Conservation (phyloP, 108 stramenopile species). For the Epithemia pelagica region DNA sequence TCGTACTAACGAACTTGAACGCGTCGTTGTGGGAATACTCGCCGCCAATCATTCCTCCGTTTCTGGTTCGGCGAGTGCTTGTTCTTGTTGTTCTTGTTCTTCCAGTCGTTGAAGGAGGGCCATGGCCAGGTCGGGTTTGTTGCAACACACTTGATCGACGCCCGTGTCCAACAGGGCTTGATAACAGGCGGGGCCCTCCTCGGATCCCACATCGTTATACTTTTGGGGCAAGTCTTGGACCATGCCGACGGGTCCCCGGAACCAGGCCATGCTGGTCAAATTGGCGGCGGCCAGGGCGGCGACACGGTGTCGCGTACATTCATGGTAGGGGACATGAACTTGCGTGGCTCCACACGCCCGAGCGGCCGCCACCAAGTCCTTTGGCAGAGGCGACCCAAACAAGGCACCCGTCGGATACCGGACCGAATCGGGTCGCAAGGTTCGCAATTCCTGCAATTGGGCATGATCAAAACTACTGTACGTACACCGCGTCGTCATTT, state of each 20-base stretch:
- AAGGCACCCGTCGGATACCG: conserved; percentile 70
- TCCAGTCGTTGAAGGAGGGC: no score
- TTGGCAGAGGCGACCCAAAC: conserved; percentile 43
- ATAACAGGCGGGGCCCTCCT: conserved; percentile 67
- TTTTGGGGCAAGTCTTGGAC: conserved; percentile 27
- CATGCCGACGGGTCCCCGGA: conserved; percentile 75
- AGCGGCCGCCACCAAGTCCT: conserved; percentile 42
- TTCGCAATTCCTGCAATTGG: conserved; percentile 38
- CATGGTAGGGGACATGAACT: conserved; percentile 73
- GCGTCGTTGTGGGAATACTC: no score
- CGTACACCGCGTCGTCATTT: conserved; percentile 48
- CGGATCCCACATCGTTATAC: conserved; percentile 65
- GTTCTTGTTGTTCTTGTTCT: no score
- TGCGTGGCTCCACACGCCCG: conserved; percentile 49
- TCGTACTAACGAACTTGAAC: no score
- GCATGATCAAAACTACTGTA: conserved; percentile 58
- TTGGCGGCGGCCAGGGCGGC: conserved; percentile 45
- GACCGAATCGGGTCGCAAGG: conserved; percentile 26
- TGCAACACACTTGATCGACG: conserved; percentile 60
- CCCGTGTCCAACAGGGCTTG: conserved; percentile 45
- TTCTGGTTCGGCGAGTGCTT: no score
- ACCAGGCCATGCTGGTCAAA: conserved; percentile 66
- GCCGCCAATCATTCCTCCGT: no score
- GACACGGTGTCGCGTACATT: conserved; percentile 43
- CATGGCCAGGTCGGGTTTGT: conserved; percentile 28